Conservation (phyloP, 768 basidiomycete genomes). For the Auriscalpium orientale region DNA sequence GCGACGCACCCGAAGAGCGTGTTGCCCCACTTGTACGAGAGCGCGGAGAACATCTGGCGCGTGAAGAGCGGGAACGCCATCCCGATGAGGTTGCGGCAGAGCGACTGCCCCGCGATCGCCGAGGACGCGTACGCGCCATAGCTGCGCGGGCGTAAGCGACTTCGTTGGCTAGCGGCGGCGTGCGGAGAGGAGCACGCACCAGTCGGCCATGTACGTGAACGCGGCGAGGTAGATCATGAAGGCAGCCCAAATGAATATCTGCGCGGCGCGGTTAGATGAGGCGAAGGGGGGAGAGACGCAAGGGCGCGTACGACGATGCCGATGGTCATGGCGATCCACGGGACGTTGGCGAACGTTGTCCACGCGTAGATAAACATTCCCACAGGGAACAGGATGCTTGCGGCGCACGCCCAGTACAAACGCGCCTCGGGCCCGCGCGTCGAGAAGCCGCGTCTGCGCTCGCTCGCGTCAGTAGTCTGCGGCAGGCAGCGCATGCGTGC, state of each 20-base stretch:
- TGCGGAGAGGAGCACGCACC: slow-evolving; percentile 23
- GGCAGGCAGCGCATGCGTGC: not conserved
- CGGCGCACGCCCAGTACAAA: slow-evolving; percentile 48
- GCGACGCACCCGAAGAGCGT: slow-evolving; percentile 35
- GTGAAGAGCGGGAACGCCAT: slow-evolving; percentile 45
- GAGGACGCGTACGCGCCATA: slow-evolving; percentile 44
- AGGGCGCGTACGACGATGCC: slow-evolving; percentile 32
- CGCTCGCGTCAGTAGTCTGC: not conserved
- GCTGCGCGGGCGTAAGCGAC: slow-evolving; percentile 14
- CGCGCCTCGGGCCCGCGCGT: slow-evolving; percentile 48
- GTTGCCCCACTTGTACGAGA: slow-evolving; percentile 46
- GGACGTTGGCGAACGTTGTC: slow-evolving; percentile 45
- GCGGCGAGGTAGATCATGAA: slow-evolving; percentile 38
- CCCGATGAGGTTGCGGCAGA: slow-evolving; percentile 36
- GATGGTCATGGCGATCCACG: slow-evolving; percentile 55
- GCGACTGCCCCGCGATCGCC: slow-evolving; percentile 45
- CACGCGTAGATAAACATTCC: slow-evolving; percentile 74
- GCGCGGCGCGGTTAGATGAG: not conserved
- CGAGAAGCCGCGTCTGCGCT: slow-evolving; percentile 17
- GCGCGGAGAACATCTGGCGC: slow-evolving; percentile 33
- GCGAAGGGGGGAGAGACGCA: no score
- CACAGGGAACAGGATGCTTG: slow-evolving; percentile 43
- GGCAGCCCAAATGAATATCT: slow-evolving; percentile 33
- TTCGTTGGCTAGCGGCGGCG: no score
- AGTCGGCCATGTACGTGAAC: slow-evolving; percentile 45